A percentile compares a stretch with the other conserved stretches of the same genome.
Conservation (phyloP, 441 rosid genomes). For the Adansonia madagascariensis region DNA sequence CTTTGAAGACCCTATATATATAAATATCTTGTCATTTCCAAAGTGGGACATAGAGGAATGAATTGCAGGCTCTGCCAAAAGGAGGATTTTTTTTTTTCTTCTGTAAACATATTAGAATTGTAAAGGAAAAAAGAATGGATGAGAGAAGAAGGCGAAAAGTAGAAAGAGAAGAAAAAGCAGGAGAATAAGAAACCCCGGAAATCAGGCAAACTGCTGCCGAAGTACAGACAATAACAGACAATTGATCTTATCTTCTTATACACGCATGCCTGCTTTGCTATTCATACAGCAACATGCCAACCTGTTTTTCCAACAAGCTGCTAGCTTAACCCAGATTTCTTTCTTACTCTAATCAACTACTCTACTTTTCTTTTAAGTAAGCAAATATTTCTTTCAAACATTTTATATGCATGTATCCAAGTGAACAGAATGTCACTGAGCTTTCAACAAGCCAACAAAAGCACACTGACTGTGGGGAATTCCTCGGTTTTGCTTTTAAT, state of each 20-base stretch:
- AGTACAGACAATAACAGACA: slow-evolving; percentile 58
- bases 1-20: slow-evolving; percentile 12
- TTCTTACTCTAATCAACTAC: slow-evolving; percentile 11
- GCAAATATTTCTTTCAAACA: neutral
- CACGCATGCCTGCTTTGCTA: slow-evolving; percentile 44
- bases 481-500: neutral
- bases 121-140: slow-evolving; percentile 10
- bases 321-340: slow-evolving; percentile 12
- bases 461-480: slow-evolving; percentile 4
- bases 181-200: slow-evolving; percentile 41
- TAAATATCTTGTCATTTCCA: neutral
- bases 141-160: slow-evolving; percentile 30
- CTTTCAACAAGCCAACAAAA: slow-evolving; percentile 3
- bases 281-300: slow-evolving; percentile 40
- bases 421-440: neutral
- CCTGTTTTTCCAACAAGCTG: slow-evolving; percentile 32
- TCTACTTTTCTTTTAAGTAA: neutral
- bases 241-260: slow-evolving; percentile 39
- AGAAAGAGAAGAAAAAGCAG: slow-evolving; percentile 26
- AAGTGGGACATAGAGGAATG: neutral
- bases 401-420: neutral
- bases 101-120: slow-evolving; percentile 1
- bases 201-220: slow-evolving; percentile 52
- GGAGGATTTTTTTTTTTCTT: neutral
- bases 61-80: slow-evolving; percentile 26